These are phyloP conservation scores for Neotropicomus parvogracilis DNA, from an alignment of 1,284 basidiomycete species.

Conservation along the genomic window DNA sequence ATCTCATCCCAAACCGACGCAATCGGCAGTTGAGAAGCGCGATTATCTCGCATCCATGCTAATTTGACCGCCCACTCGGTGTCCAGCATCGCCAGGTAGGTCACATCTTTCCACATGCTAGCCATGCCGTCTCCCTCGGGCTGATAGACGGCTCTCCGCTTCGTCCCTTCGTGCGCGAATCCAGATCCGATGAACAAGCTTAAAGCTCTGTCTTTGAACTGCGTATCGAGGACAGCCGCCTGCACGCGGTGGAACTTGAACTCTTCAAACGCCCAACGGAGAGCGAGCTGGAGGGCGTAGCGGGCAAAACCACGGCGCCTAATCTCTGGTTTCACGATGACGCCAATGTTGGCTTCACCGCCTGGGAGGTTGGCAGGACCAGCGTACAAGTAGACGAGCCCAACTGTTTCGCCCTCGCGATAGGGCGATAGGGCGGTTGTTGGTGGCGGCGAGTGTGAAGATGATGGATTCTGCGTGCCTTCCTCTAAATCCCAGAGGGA, in stretches of 20 bases:
- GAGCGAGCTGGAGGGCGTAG: constrained; percentile 42
- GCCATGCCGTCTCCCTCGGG: constrained; percentile 35
- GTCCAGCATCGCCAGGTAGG: constrained; percentile 55
- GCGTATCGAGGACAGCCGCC: constrained; percentile 43
- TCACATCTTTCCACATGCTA: constrained; percentile 52
- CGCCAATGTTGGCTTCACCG: constrained; percentile 50
- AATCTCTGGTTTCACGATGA: constrained; percentile 40
- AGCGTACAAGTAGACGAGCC: constrained; percentile 45
- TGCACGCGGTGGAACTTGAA: constrained; percentile 54
- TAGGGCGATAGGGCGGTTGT: fast-evolving
- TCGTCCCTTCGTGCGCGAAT: constrained; percentile 58
- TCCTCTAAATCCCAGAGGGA: background rate
- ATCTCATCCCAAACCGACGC: constrained; percentile 61
- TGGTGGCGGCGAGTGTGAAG: background rate
- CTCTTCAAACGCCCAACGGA: constrained; percentile 48
- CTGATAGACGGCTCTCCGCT: constrained; percentile 48
- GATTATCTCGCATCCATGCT: background rate
- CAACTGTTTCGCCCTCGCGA: constrained; percentile 19
- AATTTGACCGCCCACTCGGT: constrained; percentile 54
- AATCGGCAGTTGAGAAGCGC: constrained; percentile 22
- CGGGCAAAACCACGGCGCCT: constrained; percentile 43
- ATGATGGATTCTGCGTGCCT: too few relatives aligned
- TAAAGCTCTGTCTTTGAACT: constrained; percentile 39
- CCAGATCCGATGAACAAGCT: constrained; percentile 46
- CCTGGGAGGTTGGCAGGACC: constrained; percentile 28